Evolutionary conservation across 208 protist species (phyloP).

Genomic region (Acanthamoeba divionensis): DNA sequence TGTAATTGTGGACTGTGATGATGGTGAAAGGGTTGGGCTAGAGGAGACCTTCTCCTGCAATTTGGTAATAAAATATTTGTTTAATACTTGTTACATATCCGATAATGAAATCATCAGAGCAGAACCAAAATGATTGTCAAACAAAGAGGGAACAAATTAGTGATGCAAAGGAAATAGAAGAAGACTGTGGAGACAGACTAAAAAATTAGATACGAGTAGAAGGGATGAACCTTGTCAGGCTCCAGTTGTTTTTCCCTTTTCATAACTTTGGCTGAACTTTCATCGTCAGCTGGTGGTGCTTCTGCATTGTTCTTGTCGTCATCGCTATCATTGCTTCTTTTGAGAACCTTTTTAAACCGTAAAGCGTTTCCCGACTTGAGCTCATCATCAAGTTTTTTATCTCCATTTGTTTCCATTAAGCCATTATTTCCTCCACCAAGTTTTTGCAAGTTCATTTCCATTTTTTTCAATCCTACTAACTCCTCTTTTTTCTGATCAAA

Average conservation of each 20-base stretch:
- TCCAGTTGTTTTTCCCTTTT: no score
- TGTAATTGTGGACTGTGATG: background rate
- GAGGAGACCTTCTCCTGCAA: background rate
- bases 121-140: background rate
- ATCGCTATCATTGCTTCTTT: background rate
- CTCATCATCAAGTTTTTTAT: no score
- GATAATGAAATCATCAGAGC: background rate
- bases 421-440: background rate
- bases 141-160: background rate
- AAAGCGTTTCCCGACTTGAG: no score
- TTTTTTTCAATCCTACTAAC: no score
- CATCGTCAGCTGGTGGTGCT: background rate
- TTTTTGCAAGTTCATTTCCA: no score
- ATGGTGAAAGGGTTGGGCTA: background rate
- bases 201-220: background rate
- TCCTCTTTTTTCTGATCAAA: no score
- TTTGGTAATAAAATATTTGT: background rate
- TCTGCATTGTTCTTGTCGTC: background rate
- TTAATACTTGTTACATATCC: background rate
- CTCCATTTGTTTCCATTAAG: no score
- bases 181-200: background rate
- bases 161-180: no score
- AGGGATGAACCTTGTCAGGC: no score
- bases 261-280: no score
- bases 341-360: no score